phyloP scores from a whole-genome alignment of 306 rosid species.

The Potentilla sterilis region DNA sequence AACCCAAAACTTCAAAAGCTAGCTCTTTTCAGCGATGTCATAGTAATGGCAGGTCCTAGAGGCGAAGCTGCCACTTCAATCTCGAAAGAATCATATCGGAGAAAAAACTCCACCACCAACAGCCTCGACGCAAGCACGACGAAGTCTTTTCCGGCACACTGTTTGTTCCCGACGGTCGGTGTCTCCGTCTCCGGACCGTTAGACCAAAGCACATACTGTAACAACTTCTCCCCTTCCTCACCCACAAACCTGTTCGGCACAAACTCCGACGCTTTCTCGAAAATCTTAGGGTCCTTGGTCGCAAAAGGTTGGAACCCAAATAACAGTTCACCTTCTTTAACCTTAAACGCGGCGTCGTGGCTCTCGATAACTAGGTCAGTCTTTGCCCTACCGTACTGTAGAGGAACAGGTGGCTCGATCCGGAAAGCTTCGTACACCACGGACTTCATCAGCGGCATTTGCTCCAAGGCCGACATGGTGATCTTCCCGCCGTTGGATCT shows the following conservation, averaged over 20 bases:
- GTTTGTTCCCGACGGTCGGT: slow-evolving; percentile 56
- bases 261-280: slow-evolving; percentile 59
- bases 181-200: slow-evolving; percentile 78
- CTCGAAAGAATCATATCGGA: slow-evolving; percentile 70
- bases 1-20: slow-evolving; percentile 22
- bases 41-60: slow-evolving; percentile 54
- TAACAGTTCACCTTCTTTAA: slow-evolving; percentile 74
- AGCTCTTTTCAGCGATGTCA: slow-evolving; percentile 70
- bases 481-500: slow-evolving; percentile 56
- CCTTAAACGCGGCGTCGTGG: slow-evolving; percentile 65
- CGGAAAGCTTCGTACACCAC: slow-evolving; percentile 69
- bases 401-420: slow-evolving; percentile 84
- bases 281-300: slow-evolving; percentile 72
- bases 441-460: slow-evolving; percentile 81
- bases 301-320: slow-evolving; percentile 93
- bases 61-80: slow-evolving; percentile 44
- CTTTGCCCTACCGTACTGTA: slow-evolving; percentile 79
- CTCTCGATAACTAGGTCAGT: slow-evolving; percentile 61
- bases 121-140: slow-evolving; percentile 55
- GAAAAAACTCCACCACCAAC: slow-evolving; percentile 66
- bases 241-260: slow-evolving; percentile 76
- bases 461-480: slow-evolving; percentile 69
- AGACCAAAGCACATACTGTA: slow-evolving; percentile 84
- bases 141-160: slow-evolving; percentile 85
- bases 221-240: slow-evolving; percentile 64